phyloP scores from a whole-genome alignment of 495 filamentous ascomycete genomes.

The Penicillium salamii region DNA sequence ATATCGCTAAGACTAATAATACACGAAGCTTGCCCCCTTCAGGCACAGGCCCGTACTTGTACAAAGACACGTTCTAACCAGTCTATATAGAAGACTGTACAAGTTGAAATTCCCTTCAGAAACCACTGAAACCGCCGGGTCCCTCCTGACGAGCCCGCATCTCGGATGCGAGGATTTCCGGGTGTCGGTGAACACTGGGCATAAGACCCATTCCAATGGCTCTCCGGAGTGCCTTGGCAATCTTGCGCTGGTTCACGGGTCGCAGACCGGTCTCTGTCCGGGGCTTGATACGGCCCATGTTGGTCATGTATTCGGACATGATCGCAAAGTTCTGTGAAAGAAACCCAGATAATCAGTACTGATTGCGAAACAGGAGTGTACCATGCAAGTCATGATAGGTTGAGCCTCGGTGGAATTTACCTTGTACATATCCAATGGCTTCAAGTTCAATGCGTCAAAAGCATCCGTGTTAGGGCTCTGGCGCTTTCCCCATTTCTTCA shows the following conservation, averaged over 20 bases:
- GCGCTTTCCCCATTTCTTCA: conserved; percentile 62
- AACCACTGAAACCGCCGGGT: conserved; percentile 7
- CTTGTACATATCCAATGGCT: conserved; percentile 81
- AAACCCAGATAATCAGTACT: conserved; percentile 8
- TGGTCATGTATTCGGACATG: conserved; percentile 83
- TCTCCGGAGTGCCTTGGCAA: conserved; percentile 87
- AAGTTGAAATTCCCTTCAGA: neutral
- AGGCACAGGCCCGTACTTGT: conserved; percentile 12
- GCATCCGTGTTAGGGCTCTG: conserved; percentile 56
- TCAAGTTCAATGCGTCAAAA: conserved; percentile 76
- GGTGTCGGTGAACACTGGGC: conserved; percentile 89
- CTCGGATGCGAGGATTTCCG: conserved; percentile 68
- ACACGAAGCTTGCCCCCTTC: conserved; percentile 16
- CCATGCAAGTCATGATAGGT: neutral
- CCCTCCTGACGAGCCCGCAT: conserved; percentile 27
- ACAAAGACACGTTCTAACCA: conserved; percentile 12
- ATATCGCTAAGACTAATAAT: conserved; percentile 27
- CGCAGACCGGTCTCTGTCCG: conserved; percentile 71
- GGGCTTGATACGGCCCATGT: conserved; percentile 81
- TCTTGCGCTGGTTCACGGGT: conserved; percentile 84
- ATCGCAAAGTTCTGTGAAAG: conserved; percentile 78
- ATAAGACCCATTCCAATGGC: conserved; percentile 87
- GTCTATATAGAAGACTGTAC: neutral
- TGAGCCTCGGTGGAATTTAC: too few species aligned
- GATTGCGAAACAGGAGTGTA: neutral